Percentiles rank a stretch among this genome's conserved stretches.
Conservation (phyloP, 495 filamentous ascomycete species). For the Hypoxylon fragiforme region DNA sequence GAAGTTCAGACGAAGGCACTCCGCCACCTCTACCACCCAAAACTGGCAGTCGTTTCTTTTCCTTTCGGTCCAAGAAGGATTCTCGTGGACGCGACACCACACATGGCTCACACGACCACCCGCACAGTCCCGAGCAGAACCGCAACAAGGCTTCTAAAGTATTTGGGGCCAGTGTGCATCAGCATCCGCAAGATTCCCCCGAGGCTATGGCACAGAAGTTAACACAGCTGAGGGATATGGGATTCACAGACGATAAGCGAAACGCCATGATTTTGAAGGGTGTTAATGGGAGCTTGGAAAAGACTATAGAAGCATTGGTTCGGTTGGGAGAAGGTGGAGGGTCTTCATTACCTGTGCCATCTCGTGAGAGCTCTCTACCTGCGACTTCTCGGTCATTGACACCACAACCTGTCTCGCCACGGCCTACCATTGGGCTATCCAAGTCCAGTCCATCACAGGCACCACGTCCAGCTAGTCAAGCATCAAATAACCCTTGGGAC, state of each 20-base stretch:
- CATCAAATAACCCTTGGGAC: constrained; percentile 70
- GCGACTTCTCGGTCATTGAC: constrained; percentile 50
- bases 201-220: constrained; percentile 68
- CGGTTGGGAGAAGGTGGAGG: constrained; percentile 69
- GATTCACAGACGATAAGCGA: constrained; percentile 80
- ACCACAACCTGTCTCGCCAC: constrained; percentile 35
- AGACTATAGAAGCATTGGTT: constrained; percentile 78
- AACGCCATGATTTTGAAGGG: constrained; percentile 79
- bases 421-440: constrained; percentile 31
- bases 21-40: constrained; percentile 88
- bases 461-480: constrained; percentile 42
- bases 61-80: constrained; percentile 55
- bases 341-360: constrained; percentile 42
- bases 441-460: constrained; percentile 36
- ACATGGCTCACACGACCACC: constrained; percentile 17
- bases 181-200: constrained; percentile 36
- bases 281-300: constrained; percentile 79
- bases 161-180: constrained; percentile 66
- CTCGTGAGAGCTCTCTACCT: constrained; percentile 41
- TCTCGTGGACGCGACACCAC: constrained; percentile 38
- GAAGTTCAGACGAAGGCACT: constrained; percentile 55
- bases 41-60: constrained; percentile 75
- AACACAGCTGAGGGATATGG: constrained; percentile 82
- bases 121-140: constrained; percentile 38
- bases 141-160: constrained; percentile 63